Evolutionary conservation across 768 basidiomycete genomes (phyloP), one percentile per base, ranked within the genome.

Genomic region (Tricholoma terreum): DNA sequence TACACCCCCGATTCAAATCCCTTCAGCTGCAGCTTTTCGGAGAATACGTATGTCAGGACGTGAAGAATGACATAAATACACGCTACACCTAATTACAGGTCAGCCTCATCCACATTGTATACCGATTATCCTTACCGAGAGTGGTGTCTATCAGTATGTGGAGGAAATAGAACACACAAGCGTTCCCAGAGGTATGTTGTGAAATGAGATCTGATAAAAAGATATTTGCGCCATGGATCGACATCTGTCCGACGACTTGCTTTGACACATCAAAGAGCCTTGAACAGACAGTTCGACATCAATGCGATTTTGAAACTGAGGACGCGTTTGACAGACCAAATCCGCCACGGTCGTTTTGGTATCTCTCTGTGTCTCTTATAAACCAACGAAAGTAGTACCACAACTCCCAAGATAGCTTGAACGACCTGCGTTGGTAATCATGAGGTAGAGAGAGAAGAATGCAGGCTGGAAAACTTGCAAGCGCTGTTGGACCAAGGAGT

Each of bases 201-300:
- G 94, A 92, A 22, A 87, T 84, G 31, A 92, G 63, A 63, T 84
- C 84, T 24, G 94, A 94, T 50, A 92, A 84, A 34, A 93, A 73
- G 19, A 94, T 80, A 68, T 94, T 94, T 42, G 83, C 75, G 2
- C 81, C 82, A 66, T 94, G 92, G 3, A 94, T 84, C 65, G 90
- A 88, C 76, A 88, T 78, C 66, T 91, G 89, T 46, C 92, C 96
- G 12, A 90, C 80, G 54, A 97, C 75, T 76, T 98, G 95, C 70
- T 97, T 97, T 2, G 87, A 88, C 4, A 97, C 90, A 65, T 97
- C 94, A 69, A 91, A 94, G n/a, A 90, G 68, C 93, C 91, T 93
- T 50, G 43, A 27, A 54, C 27, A 31, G 35, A 38, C 61, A 49
- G 14, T 50, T 38, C 21, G 17, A 56, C n/a, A 51, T 65, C 45